Evolutionary conservation across 345 rosid genomes (phyloP).

Genomic region (Lepidium africanum): DNA sequence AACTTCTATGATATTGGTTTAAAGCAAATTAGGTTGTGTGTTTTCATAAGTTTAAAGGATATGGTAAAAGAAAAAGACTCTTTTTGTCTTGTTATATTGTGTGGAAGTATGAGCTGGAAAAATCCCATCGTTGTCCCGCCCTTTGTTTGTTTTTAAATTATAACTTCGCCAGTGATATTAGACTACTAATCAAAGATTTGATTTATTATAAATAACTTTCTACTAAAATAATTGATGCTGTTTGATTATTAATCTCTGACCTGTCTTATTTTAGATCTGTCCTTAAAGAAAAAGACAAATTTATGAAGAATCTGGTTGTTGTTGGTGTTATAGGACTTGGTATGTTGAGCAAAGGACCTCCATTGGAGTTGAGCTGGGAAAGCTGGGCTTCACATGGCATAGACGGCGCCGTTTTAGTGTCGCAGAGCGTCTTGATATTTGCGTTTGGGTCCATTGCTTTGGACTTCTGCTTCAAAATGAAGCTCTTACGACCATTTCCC

Average conservation of each 20-base stretch:
- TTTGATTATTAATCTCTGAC: constrained; percentile 17
- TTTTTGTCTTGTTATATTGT: constrained; percentile 14
- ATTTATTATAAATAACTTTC: background rate
- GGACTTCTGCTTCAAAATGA: constrained; percentile 25
- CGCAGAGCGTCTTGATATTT: constrained; percentile 30
- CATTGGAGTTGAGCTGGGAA: constrained; percentile 46
- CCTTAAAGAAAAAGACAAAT: background rate
- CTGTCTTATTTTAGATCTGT: constrained; percentile 20
- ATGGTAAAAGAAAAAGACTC: background rate
- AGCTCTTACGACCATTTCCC: constrained; percentile 24
- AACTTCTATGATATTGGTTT: background rate
- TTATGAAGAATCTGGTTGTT: background rate
- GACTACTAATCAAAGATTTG: constrained; percentile 9
- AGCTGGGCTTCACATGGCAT: constrained; percentile 27
- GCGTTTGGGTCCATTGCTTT: constrained; percentile 27
- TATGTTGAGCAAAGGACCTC: constrained; percentile 49
- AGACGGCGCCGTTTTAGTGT: constrained; percentile 27
- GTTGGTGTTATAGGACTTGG: constrained; percentile 55
- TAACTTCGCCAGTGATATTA: background rate
- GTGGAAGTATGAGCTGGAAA: constrained; percentile 21
- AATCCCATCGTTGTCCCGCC: constrained; percentile 3
- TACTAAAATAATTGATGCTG: background rate
- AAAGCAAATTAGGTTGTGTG: background rate
- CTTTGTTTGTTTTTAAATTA: constrained; percentile 1
- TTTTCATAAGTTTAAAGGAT: background rate